Evolutionary conservation across 495 filamentous ascomycete species (phyloP), one percentile per base, ranked within the genome.

Genomic region (Astrocystis sublimbata): DNA sequence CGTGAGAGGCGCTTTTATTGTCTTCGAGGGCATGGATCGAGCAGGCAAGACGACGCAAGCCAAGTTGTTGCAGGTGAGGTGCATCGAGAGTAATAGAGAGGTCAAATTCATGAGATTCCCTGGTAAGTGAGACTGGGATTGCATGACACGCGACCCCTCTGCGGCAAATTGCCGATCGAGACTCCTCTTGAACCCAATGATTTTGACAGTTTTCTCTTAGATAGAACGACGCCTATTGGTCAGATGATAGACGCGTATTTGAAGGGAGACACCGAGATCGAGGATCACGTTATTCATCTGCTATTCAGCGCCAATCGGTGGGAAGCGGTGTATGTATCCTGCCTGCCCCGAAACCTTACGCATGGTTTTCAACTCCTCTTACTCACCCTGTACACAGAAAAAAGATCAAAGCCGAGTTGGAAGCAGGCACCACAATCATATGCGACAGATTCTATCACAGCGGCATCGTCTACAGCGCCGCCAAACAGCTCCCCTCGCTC

Each of bases 1-100:
- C 10, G 69, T 68, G 65, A 84, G 91, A 65, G 91, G 91, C 50
- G 83, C 89, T 33, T 85, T 98, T 41, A 87, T 98, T 49, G 89
- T 94, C 17, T 87, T 98, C 59, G 94, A 98, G 77, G 94, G 94
- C 26, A 85, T 98, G 56, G 94, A 98, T 71, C 89, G 92, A 60
- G 89, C 93, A 38, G 94, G 94, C 41, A 98, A 98, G 82, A 94
- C 93, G 4, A 97, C 93, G 31, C 94, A 98, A 81, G 92, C 91
- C 65, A 83, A 88, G 60, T 79, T 85, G 56, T 79, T 98, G 56
- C 86, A 72, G 75, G 84, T 68, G 81, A 75, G 62, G 78, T 96
- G 64, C 74, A 85, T 76, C 67, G 79, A 64, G 68, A 80, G 68
- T 31, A 89, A 90, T 1, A 80, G 83, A 24, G 75, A 80, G 36